A percentile compares a stretch with the other conserved stretches of the same genome.
phyloP scores from a whole-genome alignment of 1,284 basidiomycete genomes.

The Schizopora paradoxa region DNA sequence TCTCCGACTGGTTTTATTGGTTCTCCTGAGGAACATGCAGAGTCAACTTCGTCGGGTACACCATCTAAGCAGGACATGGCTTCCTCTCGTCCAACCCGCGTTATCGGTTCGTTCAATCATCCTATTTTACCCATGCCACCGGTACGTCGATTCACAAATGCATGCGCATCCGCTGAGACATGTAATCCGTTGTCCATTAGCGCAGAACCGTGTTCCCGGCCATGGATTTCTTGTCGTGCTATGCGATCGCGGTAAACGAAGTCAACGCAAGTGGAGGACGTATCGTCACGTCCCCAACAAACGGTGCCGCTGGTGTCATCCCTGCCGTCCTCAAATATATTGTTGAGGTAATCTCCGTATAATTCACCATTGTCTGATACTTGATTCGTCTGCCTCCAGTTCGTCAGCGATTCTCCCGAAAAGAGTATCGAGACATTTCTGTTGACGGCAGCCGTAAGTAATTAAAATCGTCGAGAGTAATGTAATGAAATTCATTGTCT shows the following conservation, averaged over 20 bases:
- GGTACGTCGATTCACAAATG: slow-evolving; percentile 38
- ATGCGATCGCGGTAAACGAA: slow-evolving; percentile 87
- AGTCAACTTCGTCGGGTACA: neutral
- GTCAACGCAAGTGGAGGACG: slow-evolving; percentile 90
- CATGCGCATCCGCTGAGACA: slow-evolving; percentile 7
- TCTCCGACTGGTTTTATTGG: slow-evolving; percentile 29
- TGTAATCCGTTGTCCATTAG: slow-evolving; percentile 33
- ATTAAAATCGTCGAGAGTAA: neutral
- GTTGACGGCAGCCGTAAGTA: slow-evolving; percentile 70
- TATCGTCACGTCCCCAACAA: slow-evolving; percentile 92
- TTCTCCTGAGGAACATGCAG: slow-evolving; percentile 8
- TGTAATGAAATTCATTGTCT: slow-evolving; percentile 9
- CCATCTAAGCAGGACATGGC: neutral
- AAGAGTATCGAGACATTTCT: slow-evolving; percentile 84
- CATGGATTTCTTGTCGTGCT: slow-evolving; percentile 90
- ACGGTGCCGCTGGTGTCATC: slow-evolving; percentile 87
- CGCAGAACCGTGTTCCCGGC: slow-evolving; percentile 85
- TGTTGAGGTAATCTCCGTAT: slow-evolving; percentile 49
- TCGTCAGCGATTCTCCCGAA: slow-evolving; percentile 85
- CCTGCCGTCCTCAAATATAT: slow-evolving; percentile 89
- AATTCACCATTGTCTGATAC: slow-evolving; percentile 3
- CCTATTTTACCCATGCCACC: slow-evolving; percentile 77
- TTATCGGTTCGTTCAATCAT: slow-evolving; percentile 80
- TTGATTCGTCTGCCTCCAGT: slow-evolving; percentile 37
- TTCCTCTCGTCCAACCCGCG: slow-evolving; percentile 40